Evolutionary conservation across 2,329 filamentous ascomycete genomes (phyloP).

Genomic region (Aspergillus cejpii): DNA sequence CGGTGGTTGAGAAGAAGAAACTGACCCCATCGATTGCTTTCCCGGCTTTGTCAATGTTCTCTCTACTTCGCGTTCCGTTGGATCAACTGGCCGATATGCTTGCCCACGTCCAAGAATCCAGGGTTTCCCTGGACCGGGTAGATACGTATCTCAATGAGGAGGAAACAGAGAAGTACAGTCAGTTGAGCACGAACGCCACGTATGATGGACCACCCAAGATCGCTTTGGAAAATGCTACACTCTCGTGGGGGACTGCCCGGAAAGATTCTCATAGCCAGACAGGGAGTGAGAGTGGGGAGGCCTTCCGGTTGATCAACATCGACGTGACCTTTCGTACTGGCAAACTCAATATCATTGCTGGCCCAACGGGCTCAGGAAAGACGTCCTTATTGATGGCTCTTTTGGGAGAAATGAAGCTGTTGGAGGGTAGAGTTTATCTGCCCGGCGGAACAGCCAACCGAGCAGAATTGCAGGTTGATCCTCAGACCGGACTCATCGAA

Average conservation of each 20-base stretch:
- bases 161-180: constrained; percentile 90
- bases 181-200: constrained; percentile 67
- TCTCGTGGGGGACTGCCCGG: constrained; percentile 72
- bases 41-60: constrained; percentile 91
- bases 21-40: constrained; percentile 90
- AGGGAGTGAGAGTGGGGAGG: constrained; percentile 59
- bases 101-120: constrained; percentile 93
- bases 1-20: constrained; percentile 78
- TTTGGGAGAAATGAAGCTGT: constrained; percentile 87
- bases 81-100: constrained; percentile 98
- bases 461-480: constrained; percentile 74
- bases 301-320: constrained; percentile 76
- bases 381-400: constrained; percentile 93
- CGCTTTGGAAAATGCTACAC: constrained; percentile 75
- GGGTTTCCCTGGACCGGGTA: constrained; percentile 93
- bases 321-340: constrained; percentile 77
- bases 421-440: constrained; percentile 73
- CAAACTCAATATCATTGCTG: constrained; percentile 85
- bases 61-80: constrained; percentile 82
- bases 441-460: constrained; percentile 73
- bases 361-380: constrained; percentile 90
- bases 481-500: constrained; percentile 78
- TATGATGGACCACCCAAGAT: constrained; percentile 66
- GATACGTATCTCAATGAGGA: constrained; percentile 90
- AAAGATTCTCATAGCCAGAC: constrained; percentile 45